Percentiles rank a stretch among this genome's conserved stretches.
phyloP scores from a whole-genome alignment of 2,329 filamentous ascomycete genomes.

The Aureobasidium sp. region DNA sequence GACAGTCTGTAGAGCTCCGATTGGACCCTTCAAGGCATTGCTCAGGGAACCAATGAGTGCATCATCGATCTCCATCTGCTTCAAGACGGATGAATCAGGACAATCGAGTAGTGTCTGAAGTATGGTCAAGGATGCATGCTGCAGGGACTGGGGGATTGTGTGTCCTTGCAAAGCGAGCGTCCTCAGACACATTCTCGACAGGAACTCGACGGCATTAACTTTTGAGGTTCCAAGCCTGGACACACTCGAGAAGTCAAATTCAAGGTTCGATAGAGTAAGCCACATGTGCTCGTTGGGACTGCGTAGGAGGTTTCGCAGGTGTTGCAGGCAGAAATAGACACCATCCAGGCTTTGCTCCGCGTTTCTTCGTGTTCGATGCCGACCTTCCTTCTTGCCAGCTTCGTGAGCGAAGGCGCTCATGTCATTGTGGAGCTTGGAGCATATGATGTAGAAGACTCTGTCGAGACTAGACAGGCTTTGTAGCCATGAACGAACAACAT shows the following conservation, averaged over 20 bases:
- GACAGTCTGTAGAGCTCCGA: slow-evolving; percentile 21
- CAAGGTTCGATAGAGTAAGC: slow-evolving; percentile 29
- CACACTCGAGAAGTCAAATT: neutral
- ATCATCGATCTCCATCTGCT: slow-evolving; percentile 23
- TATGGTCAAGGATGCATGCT: slow-evolving; percentile 20
- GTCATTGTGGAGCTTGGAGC: slow-evolving; percentile 15
- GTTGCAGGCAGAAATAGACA: slow-evolving; percentile 68
- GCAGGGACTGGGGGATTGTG: slow-evolving; percentile 10
- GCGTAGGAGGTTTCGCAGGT: slow-evolving; percentile 64
- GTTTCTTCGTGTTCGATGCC: slow-evolving; percentile 13
- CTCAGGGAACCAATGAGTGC: slow-evolving; percentile 23
- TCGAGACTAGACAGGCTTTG: slow-evolving; percentile 52
- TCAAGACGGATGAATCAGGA: slow-evolving; percentile 18
- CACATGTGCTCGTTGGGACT: slow-evolving; percentile 64
- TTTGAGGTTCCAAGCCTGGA: neutral
- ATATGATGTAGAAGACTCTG: slow-evolving; percentile 36
- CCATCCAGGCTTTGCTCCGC: slow-evolving; percentile 44
- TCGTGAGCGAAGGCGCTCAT: slow-evolving; percentile 16
- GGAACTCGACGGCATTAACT: slow-evolving; percentile 19
- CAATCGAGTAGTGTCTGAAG: slow-evolving; percentile 22
- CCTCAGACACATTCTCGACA: slow-evolving; percentile 21
- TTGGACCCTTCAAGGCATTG: slow-evolving; percentile 20
- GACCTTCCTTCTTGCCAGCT: neutral
- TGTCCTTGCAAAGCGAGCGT: slow-evolving; percentile 17
- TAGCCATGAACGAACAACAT: slow-evolving; percentile 75